phyloP scores from a whole-genome alignment of 169 alveolate genomes.

The Plasmodium reichenowi region DNA sequence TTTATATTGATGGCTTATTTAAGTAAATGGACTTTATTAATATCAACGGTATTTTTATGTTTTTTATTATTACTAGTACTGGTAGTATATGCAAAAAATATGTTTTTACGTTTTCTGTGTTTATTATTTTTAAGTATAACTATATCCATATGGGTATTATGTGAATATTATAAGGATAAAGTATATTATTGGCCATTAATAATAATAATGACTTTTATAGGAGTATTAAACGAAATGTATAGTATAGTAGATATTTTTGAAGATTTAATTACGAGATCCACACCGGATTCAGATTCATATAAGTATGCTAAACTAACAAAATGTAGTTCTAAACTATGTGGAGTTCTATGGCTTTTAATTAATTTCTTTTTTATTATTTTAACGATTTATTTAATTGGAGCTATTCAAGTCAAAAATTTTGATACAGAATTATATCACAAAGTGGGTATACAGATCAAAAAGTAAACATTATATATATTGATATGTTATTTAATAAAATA shows the following conservation, averaged over 20 bases:
- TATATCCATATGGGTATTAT: slow-evolving; percentile 71
- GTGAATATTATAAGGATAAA: slow-evolving; percentile 74
- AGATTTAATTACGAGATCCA: slow-evolving; percentile 80
- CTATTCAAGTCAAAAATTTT: slow-evolving; percentile 75
- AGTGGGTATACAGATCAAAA: too few relatives aligned
- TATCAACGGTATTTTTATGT: slow-evolving; percentile 78
- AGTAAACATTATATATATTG: too few relatives aligned
- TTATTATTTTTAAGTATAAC: slow-evolving; percentile 73
- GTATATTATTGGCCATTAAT: slow-evolving; percentile 80
- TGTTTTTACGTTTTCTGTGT: slow-evolving; percentile 78
- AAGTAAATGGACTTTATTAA: slow-evolving; percentile 79
- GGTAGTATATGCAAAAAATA: slow-evolving; percentile 78
- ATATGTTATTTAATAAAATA: too few relatives aligned
- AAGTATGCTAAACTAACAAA: slow-evolving; percentile 80
- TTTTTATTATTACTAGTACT: slow-evolving; percentile 79
- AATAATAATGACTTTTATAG: slow-evolving; percentile 79
- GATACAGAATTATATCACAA: not conserved
- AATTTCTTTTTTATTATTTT: slow-evolving; percentile 63
- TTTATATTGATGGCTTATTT: slow-evolving; percentile 81
- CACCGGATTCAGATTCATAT: slow-evolving; percentile 84
- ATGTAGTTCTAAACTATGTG: slow-evolving; percentile 82
- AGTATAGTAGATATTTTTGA: slow-evolving; percentile 81
- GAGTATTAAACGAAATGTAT: slow-evolving; percentile 81
- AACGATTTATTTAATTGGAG: slow-evolving; percentile 80
- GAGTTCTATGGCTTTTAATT: slow-evolving; percentile 79